A percentile compares a stretch with the other conserved stretches of the same genome.
Evolutionary conservation across 2,329 filamentous ascomycete genomes (phyloP).

Genomic region (Shiraia sp.): DNA sequence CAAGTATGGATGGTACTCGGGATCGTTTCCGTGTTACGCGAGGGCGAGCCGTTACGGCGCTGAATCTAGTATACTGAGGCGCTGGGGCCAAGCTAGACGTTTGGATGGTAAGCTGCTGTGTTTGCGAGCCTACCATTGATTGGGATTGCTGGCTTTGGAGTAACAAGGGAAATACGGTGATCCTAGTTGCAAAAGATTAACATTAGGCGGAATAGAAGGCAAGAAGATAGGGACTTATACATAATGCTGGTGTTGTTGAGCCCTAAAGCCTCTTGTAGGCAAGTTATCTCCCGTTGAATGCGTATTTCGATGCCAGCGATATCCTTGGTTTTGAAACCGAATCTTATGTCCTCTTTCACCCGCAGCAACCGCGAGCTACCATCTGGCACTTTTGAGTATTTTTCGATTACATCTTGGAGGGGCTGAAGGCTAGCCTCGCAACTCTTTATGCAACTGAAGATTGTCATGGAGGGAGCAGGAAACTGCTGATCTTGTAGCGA

Average conservation of each 20-base stretch:
- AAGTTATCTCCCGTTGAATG: constrained; percentile 10
- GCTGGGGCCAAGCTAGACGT: too few species aligned
- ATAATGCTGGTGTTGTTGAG: constrained; percentile 9
- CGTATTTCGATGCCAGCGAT: constrained; percentile 8
- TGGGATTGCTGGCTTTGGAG: too few species aligned
- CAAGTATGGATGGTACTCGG: background rate
- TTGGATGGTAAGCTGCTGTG: too few species aligned
- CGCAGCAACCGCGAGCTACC: background rate
- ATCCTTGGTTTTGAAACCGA: constrained; percentile 13
- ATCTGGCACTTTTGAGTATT: background rate
- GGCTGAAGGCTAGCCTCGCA: constrained; percentile 12
- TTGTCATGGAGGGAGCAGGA: constrained; percentile 13
- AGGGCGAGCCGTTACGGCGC: too few species aligned
- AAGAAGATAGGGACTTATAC: too few species aligned
- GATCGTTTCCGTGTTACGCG: too few species aligned
- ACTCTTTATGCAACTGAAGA: constrained; percentile 10
- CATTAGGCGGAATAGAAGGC: background rate
- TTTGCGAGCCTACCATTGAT: too few species aligned
- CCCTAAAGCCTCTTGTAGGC: constrained; percentile 6
- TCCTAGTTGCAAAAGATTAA: background rate
- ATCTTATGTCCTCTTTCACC: constrained; percentile 7
- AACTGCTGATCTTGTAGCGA: constrained; percentile 7
- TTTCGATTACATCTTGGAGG: constrained; percentile 1
- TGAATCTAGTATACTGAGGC: too few species aligned
- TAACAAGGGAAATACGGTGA: background rate